A percentile compares a stretch with the other conserved stretches of the same genome.
Evolutionary conservation across 208 protist genomes (phyloP).

Genomic region (Acanthamoeba rhysodes): DNA sequence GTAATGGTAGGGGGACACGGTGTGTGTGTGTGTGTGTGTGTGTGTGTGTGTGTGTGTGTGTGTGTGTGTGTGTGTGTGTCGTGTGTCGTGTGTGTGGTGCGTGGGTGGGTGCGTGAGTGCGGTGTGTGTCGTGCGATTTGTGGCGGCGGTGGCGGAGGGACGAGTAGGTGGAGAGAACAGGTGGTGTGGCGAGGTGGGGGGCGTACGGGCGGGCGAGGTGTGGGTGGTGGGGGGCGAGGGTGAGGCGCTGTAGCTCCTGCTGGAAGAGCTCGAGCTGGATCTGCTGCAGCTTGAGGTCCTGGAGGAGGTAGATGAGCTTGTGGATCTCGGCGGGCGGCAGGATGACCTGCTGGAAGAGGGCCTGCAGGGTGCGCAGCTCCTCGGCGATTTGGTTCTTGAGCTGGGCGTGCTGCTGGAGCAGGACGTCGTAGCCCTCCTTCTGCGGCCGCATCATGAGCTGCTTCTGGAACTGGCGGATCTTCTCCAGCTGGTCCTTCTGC

Average conservation of each 20-base stretch:
- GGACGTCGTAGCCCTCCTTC: slow-evolving; percentile 81
- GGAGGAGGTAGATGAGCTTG: slow-evolving; percentile 79
- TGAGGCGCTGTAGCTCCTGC: slow-evolving; percentile 78
- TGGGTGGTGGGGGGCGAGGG: slow-evolving; percentile 74
- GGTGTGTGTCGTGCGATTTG: too few species aligned
- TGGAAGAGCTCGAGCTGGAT: slow-evolving; percentile 85
- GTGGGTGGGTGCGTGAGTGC: too few species aligned
- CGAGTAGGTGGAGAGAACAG: neutral
- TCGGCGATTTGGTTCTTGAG: slow-evolving; percentile 79
- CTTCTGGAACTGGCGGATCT: slow-evolving; percentile 82
- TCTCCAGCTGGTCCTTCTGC: slow-evolving; percentile 84
- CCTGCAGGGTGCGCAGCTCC: slow-evolving; percentile 75
- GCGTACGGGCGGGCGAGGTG: slow-evolving; percentile 1
- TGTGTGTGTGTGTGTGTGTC: too few species aligned
- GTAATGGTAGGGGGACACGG: neutral
- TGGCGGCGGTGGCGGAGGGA: neutral
- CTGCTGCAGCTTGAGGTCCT: slow-evolving; percentile 80
- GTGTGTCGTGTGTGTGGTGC: too few species aligned
- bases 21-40: too few species aligned
- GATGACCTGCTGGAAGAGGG: slow-evolving; percentile 80
- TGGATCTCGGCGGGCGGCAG: slow-evolving; percentile 80
- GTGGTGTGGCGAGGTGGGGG: neutral
- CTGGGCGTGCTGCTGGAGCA: slow-evolving; percentile 79
- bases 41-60: too few species aligned
- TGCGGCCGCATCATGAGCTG: slow-evolving; percentile 81